These are phyloP conservation scores for Blastomyces gilchristii DNA, from an alignment of 2,329 filamentous ascomycete genomes.

Conservation along the genomic window DNA sequence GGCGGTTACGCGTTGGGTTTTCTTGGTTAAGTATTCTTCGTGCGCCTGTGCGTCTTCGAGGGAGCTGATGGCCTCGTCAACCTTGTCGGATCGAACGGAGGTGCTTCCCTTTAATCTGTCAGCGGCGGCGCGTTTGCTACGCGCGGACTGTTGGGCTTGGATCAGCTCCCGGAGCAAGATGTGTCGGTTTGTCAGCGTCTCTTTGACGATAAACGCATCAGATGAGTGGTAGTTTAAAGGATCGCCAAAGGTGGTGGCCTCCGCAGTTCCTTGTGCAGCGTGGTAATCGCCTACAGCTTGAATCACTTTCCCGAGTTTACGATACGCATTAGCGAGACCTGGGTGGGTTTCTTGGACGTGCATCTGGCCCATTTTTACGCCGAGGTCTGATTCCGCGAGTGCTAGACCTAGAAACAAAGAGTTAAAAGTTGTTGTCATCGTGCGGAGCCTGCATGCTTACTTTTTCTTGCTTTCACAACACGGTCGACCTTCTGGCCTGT, in stretches of 20 bases:
- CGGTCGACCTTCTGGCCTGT: constrained; percentile 94
- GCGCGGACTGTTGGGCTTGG: constrained; percentile 77
- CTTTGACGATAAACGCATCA: constrained; percentile 95
- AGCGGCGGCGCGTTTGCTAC: constrained; percentile 72
- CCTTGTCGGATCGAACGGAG: constrained; percentile 84
- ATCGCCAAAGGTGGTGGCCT: constrained; percentile 89
- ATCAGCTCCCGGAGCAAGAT: constrained; percentile 88
- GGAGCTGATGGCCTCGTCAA: constrained; percentile 88
- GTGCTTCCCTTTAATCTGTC: constrained; percentile 80
- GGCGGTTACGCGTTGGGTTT: constrained; percentile 77
- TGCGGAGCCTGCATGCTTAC: constrained; percentile 42
- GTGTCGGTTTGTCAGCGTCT: constrained; percentile 93
- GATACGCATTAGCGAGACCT: constrained; percentile 80
- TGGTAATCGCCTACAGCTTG: constrained; percentile 93
- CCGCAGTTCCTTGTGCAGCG: constrained; percentile 89
- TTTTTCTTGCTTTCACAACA: constrained; percentile 82
- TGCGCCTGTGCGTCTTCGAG: constrained; percentile 77
- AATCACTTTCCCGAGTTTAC: constrained; percentile 86
- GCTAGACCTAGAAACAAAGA: constrained; percentile 57
- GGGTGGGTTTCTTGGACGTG: constrained; percentile 81
- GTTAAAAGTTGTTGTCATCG: constrained; percentile 8
- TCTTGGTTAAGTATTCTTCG: constrained; percentile 71
- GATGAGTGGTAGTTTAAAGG: constrained; percentile 90
- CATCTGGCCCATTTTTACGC: constrained; percentile 79
- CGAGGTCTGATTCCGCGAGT: constrained; percentile 84